Evolutionary conservation across 176 grass and related monocot genomes (phyloP), one percentile per base, ranked within the genome.

Genomic region (Eragrostis curvula): DNA sequence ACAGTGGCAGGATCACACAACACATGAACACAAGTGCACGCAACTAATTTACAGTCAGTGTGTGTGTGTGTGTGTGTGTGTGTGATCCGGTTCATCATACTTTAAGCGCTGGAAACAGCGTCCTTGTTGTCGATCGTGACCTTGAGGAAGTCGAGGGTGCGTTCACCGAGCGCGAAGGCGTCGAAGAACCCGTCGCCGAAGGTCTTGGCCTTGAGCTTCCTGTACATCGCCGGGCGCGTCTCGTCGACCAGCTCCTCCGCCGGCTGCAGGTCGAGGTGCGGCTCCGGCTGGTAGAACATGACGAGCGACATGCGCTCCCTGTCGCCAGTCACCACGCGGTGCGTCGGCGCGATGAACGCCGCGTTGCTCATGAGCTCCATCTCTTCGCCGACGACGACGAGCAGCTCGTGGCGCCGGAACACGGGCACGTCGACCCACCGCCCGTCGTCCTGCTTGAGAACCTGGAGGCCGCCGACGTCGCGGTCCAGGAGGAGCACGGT

Each of bases 351-450:
- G 48, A 64, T 68, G 77, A 77, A 91, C 49, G 23, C 55, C 4
- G 52, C 85, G 42, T 91, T 91, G 61, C 66, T 91, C 58, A 91
- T 49, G 39, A 91, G 75, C 89, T 93, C 87, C 70, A 93, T 87
- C 45, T 75, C 84, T 7, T 93, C 91, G 23, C 91, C 91, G 1
- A 90, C 30, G 0, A 87, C 74, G 9, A 93, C 77, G 2, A 93
- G 58, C 56, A 93, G 74, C 25, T 79, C 68, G 53, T 55, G n/a
- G 23, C 75, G n/a, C 12, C 50, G 17, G 8, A 87, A 36, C 39
- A 86, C 59, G 0, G 87, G 76, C 6, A 93, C 71, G 29, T 90
- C 80, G 17, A 85, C 44, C 90, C 90, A 92, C 60, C 51, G 24
- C 14, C 41, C 81, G 50, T 74, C 83, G 32, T 36, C 32, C 64